Percentiles rank a stretch among this genome's conserved stretches.
phyloP scores from a whole-genome alignment of 1,284 basidiomycete genomes.

The Schizopora paradoxa region DNA sequence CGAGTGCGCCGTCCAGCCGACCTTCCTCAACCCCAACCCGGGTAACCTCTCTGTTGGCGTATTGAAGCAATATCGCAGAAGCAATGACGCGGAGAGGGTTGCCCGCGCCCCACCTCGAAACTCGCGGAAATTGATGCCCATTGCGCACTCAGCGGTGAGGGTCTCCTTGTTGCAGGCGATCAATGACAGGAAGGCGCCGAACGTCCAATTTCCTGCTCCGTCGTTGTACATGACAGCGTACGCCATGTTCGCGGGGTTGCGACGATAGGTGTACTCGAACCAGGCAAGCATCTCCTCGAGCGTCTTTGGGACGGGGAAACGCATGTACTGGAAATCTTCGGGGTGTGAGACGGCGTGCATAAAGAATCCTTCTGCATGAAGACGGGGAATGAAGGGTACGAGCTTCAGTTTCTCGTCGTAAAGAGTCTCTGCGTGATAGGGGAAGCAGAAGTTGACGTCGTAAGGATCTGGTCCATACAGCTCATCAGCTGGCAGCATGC shows the following conservation, averaged over 20 bases:
- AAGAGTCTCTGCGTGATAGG: slow-evolving; percentile 19
- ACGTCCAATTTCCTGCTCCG: slow-evolving; percentile 18
- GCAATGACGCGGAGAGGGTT: slow-evolving; percentile 53
- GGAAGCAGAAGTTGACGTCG: slow-evolving; percentile 31
- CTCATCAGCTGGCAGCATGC: too few relatives aligned
- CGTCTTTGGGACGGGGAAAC: slow-evolving; percentile 14
- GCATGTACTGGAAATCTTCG: slow-evolving; percentile 19
- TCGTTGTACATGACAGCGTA: slow-evolving; percentile 41
- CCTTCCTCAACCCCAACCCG: slow-evolving; percentile 56
- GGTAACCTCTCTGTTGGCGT: slow-evolving; percentile 32
- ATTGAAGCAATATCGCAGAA: slow-evolving; percentile 54
- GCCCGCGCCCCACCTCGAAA: slow-evolving; percentile 64
- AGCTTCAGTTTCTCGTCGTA: slow-evolving; percentile 35
- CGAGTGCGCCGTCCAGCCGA: slow-evolving; percentile 54
- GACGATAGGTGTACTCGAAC: slow-evolving; percentile 16
- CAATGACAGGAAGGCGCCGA: slow-evolving; percentile 34
- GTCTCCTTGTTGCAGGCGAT: slow-evolving; percentile 33
- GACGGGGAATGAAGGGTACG: slow-evolving; percentile 33
- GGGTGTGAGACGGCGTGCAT: slow-evolving; percentile 18
- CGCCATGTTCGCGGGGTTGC: slow-evolving; percentile 17
- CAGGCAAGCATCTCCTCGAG: slow-evolving; percentile 17
- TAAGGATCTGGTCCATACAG: slow-evolving; percentile 21
- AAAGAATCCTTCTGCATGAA: slow-evolving; percentile 30
- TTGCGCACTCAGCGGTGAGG: slow-evolving; percentile 37
- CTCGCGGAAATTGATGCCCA: slow-evolving; percentile 36